Conservation (phyloP, 495 filamentous ascomycete species). For the Thermothielavioides terrestris region DNA sequence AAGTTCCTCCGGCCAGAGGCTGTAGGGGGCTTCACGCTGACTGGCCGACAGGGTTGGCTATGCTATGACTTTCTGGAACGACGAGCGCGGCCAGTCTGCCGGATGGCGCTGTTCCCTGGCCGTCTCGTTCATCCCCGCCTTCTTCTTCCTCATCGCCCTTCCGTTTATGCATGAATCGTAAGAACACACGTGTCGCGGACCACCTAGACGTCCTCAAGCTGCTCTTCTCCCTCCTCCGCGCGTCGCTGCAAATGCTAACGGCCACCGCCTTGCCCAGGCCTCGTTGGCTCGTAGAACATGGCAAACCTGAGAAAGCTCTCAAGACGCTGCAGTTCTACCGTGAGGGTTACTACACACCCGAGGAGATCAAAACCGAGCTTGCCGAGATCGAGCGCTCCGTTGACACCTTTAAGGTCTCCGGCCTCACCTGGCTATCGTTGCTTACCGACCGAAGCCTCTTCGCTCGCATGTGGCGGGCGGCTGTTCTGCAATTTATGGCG, state of each 20-base stretch:
- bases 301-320: conserved; percentile 28
- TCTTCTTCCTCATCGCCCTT: conserved; percentile 36
- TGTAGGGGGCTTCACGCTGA: not conserved
- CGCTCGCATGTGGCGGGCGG: conserved; percentile 37
- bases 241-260: not conserved
- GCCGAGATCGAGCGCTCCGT: conserved; percentile 32
- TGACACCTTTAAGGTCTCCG: conserved; percentile 21
- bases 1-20: not conserved
- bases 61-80: conserved; percentile 36
- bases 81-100: conserved; percentile 19
- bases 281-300: conserved; percentile 43
- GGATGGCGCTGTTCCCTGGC: conserved; percentile 43
- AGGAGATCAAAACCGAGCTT: conserved; percentile 30
- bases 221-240: not conserved
- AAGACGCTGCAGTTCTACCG: conserved; percentile 37
- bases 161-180: conserved; percentile 45
- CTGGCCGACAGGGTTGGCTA: conserved; percentile 34
- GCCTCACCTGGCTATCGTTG: conserved; percentile 29
- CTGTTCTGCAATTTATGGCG: conserved; percentile 45
- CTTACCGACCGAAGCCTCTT: conserved; percentile 34
- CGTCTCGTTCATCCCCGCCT: conserved; percentile 36
- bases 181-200: no score
- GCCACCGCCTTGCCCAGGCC: conserved; percentile 21
- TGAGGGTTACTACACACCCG: conserved; percentile 30
- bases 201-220: no score